Evolutionary conservation across 768 basidiomycete genomes (phyloP).

Genomic region (Pholiota molesta): DNA sequence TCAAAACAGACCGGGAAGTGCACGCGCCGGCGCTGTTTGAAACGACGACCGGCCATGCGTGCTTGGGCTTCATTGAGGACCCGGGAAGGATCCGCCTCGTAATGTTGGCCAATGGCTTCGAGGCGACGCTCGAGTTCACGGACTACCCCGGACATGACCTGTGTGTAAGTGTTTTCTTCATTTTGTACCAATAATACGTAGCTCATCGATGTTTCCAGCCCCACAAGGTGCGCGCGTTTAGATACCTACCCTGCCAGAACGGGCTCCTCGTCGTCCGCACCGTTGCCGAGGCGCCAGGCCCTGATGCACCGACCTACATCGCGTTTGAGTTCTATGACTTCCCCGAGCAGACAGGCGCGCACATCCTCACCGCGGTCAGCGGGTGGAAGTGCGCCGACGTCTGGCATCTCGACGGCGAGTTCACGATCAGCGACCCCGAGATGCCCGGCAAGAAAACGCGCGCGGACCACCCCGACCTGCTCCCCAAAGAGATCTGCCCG

Average conservation of each 20-base stretch:
- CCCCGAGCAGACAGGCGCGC: slow-evolving; percentile 17
- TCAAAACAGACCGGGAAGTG: slow-evolving; percentile 38
- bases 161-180: slow-evolving; percentile 15
- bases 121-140: slow-evolving; percentile 36
- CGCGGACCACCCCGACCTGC: slow-evolving; percentile 22
- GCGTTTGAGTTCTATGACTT: slow-evolving; percentile 33
- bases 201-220: slow-evolving; percentile 30
- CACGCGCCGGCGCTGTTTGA: slow-evolving; percentile 34
- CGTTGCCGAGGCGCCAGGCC: slow-evolving; percentile 20
- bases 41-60: slow-evolving; percentile 7
- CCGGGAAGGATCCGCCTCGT: slow-evolving; percentile 17
- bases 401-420: slow-evolving; percentile 21
- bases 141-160: slow-evolving; percentile 25
- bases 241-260: slow-evolving; percentile 52
- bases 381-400: slow-evolving; percentile 17
- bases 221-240: slow-evolving; percentile 53
- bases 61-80: slow-evolving; percentile 21
- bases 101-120: slow-evolving; percentile 13
- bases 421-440: slow-evolving; percentile 45
- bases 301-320: slow-evolving; percentile 18
- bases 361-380: slow-evolving; percentile 13
- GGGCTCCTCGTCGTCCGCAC: slow-evolving; percentile 55
- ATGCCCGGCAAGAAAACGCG: slow-evolving; percentile 23
- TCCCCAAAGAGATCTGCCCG: slow-evolving; percentile 20
- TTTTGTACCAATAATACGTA: slow-evolving; percentile 11